Base-by-base conservation (phyloP, 1,284 basidiomycete species). In the Peniophora sp. region DNA sequence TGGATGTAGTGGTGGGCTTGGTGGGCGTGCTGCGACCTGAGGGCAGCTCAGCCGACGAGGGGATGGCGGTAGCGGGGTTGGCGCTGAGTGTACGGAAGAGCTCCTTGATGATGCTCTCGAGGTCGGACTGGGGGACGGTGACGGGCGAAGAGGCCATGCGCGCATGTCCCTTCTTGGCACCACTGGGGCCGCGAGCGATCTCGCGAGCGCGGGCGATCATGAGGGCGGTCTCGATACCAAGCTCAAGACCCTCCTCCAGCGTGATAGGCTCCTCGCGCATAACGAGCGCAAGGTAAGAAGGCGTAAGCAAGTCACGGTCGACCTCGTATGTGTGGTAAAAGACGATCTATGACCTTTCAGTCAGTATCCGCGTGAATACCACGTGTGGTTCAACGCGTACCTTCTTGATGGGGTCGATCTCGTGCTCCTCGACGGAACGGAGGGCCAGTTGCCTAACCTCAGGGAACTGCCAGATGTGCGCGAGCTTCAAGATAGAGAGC, bases 141-240 rank as follows among this genome's bases (percentile, higher is more conserved):
- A 58, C 41, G 11, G 65, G 63, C 1, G 69, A 67, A 3, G 71
- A 66, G 23, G 17, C 23, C 15, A 61, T 63, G 22, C 70, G 69
- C 22, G 59, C 59, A 2, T 76, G 78, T 9, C 62, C 64, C 14
- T 60, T 63, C 0, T 70, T 58, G 18, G 62, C 65, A n/a, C 37
- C 37, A 15, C 37, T 41, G 11, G 55, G 53, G 12, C 71, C 65
- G 2, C 83, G 70, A 0, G 76, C 73, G 27, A 66, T 65, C 57
- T 88, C 85, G 2, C 85, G 71, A 0, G 78, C 79, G 0, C 67
- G 65, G 0, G 81, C 79, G 22, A 88, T 66, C 51, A 67, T 72
- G 8, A 88, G 62, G 0, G 79, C 70, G 0, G 78, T 83, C 47
- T 83, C 79, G 64, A 88, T 69, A 0, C 80, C 79, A 20, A 88